Percentiles rank a stretch among this genome's conserved stretches.
phyloP scores from a whole-genome alignment of 208 protist species.

The Wallacemonas sp. region DNA sequence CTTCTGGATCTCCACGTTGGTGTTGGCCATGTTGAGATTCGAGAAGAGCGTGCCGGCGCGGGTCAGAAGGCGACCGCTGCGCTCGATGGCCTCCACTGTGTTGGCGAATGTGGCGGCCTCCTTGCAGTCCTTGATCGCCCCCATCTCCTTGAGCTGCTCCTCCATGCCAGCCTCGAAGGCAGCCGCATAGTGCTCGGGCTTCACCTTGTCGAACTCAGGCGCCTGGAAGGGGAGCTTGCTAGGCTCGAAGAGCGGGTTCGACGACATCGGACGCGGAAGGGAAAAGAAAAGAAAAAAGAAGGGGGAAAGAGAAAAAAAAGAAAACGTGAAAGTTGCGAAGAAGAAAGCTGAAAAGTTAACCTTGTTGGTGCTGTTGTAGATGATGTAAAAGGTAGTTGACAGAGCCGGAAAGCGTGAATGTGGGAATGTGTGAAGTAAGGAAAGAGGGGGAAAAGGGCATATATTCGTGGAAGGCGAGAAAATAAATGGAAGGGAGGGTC shows the following conservation, averaged over 20 bases:
- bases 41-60: constrained; percentile 31
- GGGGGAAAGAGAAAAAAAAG: not conserved
- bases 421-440: no score
- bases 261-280: not conserved
- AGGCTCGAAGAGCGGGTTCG: constrained; percentile 41
- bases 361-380: no score
- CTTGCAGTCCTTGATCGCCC: constrained; percentile 31
- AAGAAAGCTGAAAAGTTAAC: not conserved
- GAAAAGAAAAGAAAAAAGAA: not conserved
- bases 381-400: no score
- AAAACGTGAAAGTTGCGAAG: not conserved
- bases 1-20: constrained; percentile 38
- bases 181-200: constrained; percentile 46
- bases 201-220: constrained; percentile 43
- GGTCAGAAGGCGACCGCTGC: constrained; percentile 29
- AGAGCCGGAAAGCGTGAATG: no score
- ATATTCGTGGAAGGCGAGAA: no score
- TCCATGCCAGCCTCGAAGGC: constrained; percentile 49
- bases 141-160: constrained; percentile 50
- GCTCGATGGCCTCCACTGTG: constrained; percentile 53
- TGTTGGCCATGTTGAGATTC: constrained; percentile 54
- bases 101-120: constrained; percentile 52
- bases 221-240: constrained; percentile 46
- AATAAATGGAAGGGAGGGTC: no score
- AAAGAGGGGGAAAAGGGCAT: no score